A percentile compares a stretch with the other conserved stretches of the same genome.
phyloP scores from a whole-genome alignment of 169 alveolate genomes.

The Eimeria necatrix region DNA sequence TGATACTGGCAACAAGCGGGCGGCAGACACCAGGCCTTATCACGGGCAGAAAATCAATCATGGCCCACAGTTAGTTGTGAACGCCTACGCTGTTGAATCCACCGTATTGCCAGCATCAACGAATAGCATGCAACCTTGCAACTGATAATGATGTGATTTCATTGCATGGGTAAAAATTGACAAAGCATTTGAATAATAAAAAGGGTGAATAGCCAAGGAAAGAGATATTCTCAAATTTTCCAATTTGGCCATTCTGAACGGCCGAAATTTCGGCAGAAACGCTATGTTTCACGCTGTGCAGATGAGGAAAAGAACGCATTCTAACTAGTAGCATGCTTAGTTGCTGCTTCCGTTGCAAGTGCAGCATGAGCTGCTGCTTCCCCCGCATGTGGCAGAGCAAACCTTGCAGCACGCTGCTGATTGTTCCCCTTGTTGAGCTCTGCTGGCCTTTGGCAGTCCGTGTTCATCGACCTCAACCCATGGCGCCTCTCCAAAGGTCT shows the following conservation, averaged over 20 bases:
- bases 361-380: slow-evolving; percentile 66
- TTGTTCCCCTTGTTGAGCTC: slow-evolving; percentile 18
- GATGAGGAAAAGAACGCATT: background rate
- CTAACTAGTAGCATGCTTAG: background rate
- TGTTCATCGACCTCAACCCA: slow-evolving; percentile 78
- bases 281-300: slow-evolving; percentile 59
- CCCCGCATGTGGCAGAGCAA: slow-evolving; percentile 76
- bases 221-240: slow-evolving; percentile 24
- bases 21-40: slow-evolving; percentile 1
- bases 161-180: background rate
- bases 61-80: background rate
- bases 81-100: background rate
- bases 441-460: slow-evolving; percentile 21
- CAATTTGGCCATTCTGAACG: background rate
- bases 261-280: background rate
- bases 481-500: slow-evolving; percentile 82
- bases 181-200: slow-evolving; percentile 20
- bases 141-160: slow-evolving; percentile 23
- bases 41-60: too few species aligned
- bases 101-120: background rate
- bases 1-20: slow-evolving; percentile 12
- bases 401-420: slow-evolving; percentile 49
- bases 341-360: slow-evolving; percentile 45
- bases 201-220: slow-evolving; percentile 8
- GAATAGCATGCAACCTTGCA: slow-evolving; percentile 1